These are phyloP conservation scores for Meyerozyma guilliermondii DNA, from an alignment of 1,139 yeast genomes.

Conservation along the genomic window DNA sequence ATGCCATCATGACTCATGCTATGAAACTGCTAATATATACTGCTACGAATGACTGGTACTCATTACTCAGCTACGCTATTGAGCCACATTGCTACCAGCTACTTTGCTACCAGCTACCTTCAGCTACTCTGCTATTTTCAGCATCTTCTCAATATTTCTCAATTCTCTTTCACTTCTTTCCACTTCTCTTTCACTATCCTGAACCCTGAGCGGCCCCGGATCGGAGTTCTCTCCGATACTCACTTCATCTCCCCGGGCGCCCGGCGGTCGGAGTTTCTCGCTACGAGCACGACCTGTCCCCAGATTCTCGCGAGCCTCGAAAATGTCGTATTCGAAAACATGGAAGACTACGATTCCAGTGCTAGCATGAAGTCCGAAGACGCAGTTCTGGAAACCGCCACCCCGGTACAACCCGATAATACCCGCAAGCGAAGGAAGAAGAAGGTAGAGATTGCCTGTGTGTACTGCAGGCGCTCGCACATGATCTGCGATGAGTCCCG, in stretches of 20 bases:
- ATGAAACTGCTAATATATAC: neutral
- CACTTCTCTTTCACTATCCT: too few species aligned
- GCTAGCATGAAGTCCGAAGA: neutral
- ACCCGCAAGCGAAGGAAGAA: constrained; percentile 37
- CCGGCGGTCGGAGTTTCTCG: constrained; percentile 1
- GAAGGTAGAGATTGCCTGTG: constrained; percentile 72
- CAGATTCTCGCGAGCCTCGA: neutral
- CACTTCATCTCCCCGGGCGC: neutral
- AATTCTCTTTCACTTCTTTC: too few species aligned
- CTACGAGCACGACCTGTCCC: neutral
- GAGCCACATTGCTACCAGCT: too few species aligned
- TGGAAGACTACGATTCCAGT: constrained; percentile 1
- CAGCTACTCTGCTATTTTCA: too few species aligned
- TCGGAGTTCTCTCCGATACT: neutral
- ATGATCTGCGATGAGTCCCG: constrained; percentile 87
- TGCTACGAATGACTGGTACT: too few species aligned
- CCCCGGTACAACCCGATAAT: neutral
- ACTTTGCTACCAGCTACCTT: too few species aligned
- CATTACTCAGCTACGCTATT: too few species aligned
- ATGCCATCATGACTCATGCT: neutral
- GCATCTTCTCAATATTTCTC: too few species aligned
- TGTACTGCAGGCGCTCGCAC: constrained; percentile 88
- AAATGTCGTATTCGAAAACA: neutral
- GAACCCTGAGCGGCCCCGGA: too few species aligned
- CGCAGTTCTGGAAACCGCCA: neutral